A percentile compares a stretch with the other conserved stretches of the same genome.
Conservation (phyloP, 768 basidiomycete species). For the Holtermannia corniformis region DNA sequence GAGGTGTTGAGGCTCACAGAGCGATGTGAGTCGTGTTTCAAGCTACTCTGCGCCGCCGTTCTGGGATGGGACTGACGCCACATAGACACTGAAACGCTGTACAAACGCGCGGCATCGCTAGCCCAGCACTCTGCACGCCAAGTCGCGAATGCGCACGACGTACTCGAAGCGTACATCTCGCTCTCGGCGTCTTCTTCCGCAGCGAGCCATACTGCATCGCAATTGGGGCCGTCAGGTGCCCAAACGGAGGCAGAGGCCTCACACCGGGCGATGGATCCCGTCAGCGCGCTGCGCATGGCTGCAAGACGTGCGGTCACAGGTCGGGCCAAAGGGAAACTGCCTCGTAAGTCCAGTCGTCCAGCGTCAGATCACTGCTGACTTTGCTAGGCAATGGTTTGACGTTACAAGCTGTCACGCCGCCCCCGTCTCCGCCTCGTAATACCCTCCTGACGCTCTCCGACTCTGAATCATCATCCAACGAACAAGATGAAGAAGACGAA, state of each 20-base stretch:
- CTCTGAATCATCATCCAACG: not conserved
- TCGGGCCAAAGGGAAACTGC: not conserved
- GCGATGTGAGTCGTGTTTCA: slow-evolving; percentile 16
- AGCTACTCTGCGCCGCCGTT: not conserved
- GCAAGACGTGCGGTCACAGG: no score
- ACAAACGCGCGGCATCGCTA: not conserved
- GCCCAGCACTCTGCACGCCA: not conserved
- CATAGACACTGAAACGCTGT: not conserved
- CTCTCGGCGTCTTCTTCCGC: no score
- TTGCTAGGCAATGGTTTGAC: not conserved
- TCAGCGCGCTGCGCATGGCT: not conserved
- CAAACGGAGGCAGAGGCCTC: not conserved
- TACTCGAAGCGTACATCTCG: not conserved
- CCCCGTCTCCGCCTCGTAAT: not conserved
- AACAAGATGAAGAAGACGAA: slow-evolving; percentile 8
- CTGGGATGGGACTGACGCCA: not conserved
- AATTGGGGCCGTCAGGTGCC: not conserved
- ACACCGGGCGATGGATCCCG: not conserved
- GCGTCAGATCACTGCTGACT: not conserved
- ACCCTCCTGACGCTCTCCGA: not conserved
- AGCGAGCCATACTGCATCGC: no score
- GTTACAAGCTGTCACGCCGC: not conserved
- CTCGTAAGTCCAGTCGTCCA: not conserved
- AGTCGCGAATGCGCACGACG: not conserved
- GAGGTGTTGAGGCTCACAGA: slow-evolving; percentile 30